These are phyloP conservation scores for Cystobasidium sp. DNA, from an alignment of 1,284 basidiomycete species.

Conservation along the genomic window DNA sequence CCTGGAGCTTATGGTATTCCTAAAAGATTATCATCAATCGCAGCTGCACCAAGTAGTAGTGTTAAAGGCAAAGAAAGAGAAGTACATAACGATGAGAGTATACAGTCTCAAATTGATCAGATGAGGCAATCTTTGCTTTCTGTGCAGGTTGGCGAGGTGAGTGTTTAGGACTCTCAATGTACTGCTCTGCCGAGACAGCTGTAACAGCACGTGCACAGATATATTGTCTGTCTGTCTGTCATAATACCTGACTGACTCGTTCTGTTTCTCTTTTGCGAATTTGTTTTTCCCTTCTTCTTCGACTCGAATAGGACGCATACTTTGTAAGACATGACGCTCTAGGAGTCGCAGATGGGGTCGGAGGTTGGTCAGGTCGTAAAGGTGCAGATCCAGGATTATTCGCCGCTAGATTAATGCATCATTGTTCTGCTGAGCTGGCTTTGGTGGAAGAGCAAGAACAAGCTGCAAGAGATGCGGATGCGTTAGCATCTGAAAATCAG, in stretches of 20 bases:
- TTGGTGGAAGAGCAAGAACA: not conserved
- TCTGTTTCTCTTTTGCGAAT: not conserved
- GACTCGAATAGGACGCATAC: conserved; percentile 70
- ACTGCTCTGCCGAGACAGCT: not conserved
- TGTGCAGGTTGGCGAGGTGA: conserved; percentile 52
- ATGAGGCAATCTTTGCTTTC: conserved; percentile 47
- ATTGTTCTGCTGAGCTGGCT: conserved; percentile 60
- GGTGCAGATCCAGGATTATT: conserved; percentile 72
- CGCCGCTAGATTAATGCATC: conserved; percentile 83
- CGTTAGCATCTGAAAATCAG: not conserved
- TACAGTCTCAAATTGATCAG: conserved; percentile 30
- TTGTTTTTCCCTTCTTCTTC: not conserved
- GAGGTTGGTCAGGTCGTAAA: conserved; percentile 72
- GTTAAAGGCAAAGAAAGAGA: conserved; percentile 52
- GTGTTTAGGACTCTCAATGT: not conserved
- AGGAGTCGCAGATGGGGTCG: conserved; percentile 86
- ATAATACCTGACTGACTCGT: not conserved
- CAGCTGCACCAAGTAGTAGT: not conserved
- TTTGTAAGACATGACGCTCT: conserved; percentile 78
- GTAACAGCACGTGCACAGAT: not conserved
- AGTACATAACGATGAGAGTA: conserved; percentile 7
- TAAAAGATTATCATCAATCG: conserved; percentile 49
- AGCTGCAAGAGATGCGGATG: too few species aligned
- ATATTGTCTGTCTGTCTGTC: not conserved
- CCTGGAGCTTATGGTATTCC: conserved; percentile 60